Base-by-base conservation (phyloP, 2,329 filamentous ascomycete species). In the Fusarium brevicatenulatum region DNA sequence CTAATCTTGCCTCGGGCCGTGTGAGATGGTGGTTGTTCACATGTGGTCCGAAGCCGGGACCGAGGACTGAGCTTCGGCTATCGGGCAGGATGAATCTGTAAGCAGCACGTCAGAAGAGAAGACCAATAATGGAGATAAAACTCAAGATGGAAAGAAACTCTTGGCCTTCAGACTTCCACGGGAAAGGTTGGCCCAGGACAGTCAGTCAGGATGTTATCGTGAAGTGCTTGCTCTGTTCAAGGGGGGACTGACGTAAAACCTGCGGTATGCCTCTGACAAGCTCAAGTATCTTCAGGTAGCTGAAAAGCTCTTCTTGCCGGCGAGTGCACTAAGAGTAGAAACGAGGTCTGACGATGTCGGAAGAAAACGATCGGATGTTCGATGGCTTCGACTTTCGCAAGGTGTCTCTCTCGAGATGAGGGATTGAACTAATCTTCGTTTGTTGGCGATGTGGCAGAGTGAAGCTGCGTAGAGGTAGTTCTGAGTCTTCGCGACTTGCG, bases 181-280 rank as follows among this genome's bases (percentile, higher is more conserved):
- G n/a, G n/a, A n/a, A n/a, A n/a, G n/a, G n/a, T 5, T 9, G 8
- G 21, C 21, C 11, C 8, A 7, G 16, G 21, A 13, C 0, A 21
- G 44, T n/a, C 25, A 30, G 46, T n/a, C 5, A 7, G 16, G 16
- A 4, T 7, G 30, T 12, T 3, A 9, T 34, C 5, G 11, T 19
- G 16, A 50, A 13, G 21, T 19, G 11, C 11, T 19, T 1, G 11
- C 2, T 34, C 21, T 10, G 7, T 19, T 4, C 7, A 13, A 34
- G 0, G 0, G 15, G 5, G 11, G 4, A 10, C n/a, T 13, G 10
- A 18, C 0, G 21, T 4, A 49, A 5, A 23, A 21, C 2, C 21
- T 13, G 21, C 2, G 6, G 4, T 3, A 7, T 4, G 5, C 4
- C 15, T 32, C 2, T 18, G 46, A 11, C 1, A 21, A 32, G 5